phyloP scores from a whole-genome alignment of 1,284 basidiomycete species.

The Phenoliferia sp. region DNA sequence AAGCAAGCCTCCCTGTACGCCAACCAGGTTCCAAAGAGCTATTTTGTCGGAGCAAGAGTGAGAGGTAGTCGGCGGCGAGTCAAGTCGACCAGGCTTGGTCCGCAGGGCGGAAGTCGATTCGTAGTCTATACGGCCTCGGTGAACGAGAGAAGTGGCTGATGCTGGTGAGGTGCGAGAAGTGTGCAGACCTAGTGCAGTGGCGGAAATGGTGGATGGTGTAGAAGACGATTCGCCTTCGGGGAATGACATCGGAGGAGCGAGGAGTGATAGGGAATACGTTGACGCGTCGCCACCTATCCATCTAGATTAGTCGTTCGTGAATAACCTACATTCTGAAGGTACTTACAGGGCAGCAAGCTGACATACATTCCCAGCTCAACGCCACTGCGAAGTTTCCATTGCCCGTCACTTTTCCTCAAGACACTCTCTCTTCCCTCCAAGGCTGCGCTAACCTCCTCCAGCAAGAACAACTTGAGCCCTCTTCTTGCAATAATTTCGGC shows the following conservation, averaged over 20 bases:
- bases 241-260: slow-evolving; percentile 42
- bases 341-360: slow-evolving; percentile 81
- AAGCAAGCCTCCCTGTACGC: slow-evolving; percentile 75
- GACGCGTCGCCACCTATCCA: slow-evolving; percentile 81
- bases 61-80: slow-evolving; percentile 69
- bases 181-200: slow-evolving; percentile 40
- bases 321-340: slow-evolving; percentile 5
- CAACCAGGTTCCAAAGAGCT: slow-evolving; percentile 70
- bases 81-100: slow-evolving; percentile 77
- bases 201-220: slow-evolving; percentile 32
- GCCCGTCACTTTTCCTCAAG: slow-evolving; percentile 44
- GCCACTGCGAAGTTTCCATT: slow-evolving; percentile 52
- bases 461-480: slow-evolving; percentile 71
- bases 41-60: slow-evolving; percentile 93
- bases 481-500: slow-evolving; percentile 83
- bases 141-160: slow-evolving; percentile 43
- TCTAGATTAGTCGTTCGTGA: slow-evolving; percentile 18
- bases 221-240: slow-evolving; percentile 41
- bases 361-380: slow-evolving; percentile 68
- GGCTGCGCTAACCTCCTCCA: slow-evolving; percentile 56
- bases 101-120: slow-evolving; percentile 65
- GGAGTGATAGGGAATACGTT: slow-evolving; percentile 48
- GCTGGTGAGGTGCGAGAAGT: slow-evolving; percentile 14
- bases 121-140: slow-evolving; percentile 75
- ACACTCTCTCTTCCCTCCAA: slow-evolving; percentile 34